Percentiles rank a stretch among this genome's conserved stretches.
These are phyloP conservation scores for Postia placenta DNA, from an alignment of 768 basidiomycete species.

Conservation along the genomic window DNA sequence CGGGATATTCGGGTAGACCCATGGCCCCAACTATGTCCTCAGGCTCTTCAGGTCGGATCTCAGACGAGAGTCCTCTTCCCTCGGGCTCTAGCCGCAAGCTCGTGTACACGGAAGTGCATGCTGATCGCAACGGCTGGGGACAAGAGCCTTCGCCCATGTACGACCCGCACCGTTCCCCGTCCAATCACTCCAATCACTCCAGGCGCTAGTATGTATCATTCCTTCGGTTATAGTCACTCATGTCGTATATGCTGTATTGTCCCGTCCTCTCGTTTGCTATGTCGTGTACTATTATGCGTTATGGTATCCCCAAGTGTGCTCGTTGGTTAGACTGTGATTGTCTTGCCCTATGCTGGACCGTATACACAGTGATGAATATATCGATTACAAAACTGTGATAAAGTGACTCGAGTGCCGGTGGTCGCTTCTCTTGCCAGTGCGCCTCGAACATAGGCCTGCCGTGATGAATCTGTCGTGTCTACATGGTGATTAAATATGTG, in stretches of 20 bases:
- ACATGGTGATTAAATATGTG: too few species aligned
- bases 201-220: not conserved
- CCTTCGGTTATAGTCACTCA: not conserved
- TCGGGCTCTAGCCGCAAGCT: not conserved
- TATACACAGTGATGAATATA: too few species aligned
- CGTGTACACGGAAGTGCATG: constrained; percentile 1
- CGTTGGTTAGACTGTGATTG: too few species aligned
- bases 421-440: too few species aligned
- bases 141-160: not conserved
- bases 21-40: not conserved
- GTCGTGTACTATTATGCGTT: not conserved
- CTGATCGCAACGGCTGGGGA: not conserved
- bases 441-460: too few species aligned
- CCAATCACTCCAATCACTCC: too few species aligned
- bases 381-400: too few species aligned
- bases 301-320: not conserved
- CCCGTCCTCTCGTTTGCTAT: not conserved
- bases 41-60: constrained; percentile 1
- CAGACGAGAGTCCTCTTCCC: not conserved
- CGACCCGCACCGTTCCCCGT: not conserved
- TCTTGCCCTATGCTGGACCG: too few species aligned
- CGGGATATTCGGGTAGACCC: not conserved
- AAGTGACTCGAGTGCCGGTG: too few species aligned
- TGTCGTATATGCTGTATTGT: not conserved
- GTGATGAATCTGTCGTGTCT: too few species aligned